Evolutionary conservation across 306 rosid species (phyloP).

Genomic region (Prunus fruticosa): DNA sequence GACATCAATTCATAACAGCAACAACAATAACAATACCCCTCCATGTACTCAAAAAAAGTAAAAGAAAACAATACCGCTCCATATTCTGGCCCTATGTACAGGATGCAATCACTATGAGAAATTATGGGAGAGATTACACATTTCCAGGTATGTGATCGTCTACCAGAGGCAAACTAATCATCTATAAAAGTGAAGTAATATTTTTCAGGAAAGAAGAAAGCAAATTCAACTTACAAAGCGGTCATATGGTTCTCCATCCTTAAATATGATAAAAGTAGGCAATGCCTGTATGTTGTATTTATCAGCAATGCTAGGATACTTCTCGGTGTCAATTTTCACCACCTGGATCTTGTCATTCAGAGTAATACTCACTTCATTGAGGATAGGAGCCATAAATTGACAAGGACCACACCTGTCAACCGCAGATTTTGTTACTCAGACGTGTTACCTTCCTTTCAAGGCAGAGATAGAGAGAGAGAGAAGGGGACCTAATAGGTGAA

Average conservation of each 20-base stretch:
- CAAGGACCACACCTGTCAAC: constrained; percentile 96
- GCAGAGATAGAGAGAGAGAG: neutral
- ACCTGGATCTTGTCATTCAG: constrained; percentile 66
- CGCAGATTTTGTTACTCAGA: constrained; percentile 22
- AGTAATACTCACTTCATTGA: constrained; percentile 63
- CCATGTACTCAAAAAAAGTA: too few species aligned
- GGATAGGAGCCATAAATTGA: constrained; percentile 89
- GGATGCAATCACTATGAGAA: neutral
- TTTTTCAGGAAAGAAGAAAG: neutral
- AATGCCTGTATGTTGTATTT: constrained; percentile 77
- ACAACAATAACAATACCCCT: neutral
- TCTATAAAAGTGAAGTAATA: constrained; percentile 1
- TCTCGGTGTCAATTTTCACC: constrained; percentile 92
- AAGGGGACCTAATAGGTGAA: neutral
- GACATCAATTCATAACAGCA: neutral
- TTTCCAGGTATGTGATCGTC: neutral
- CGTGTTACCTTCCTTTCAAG: neutral
- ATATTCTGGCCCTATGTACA: neutral
- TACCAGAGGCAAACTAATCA: neutral
- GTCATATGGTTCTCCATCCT: constrained; percentile 74
- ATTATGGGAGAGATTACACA: neutral
- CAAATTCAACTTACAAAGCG: constrained; percentile 70
- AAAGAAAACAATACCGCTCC: neutral
- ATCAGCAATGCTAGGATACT: constrained; percentile 78
- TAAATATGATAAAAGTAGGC: constrained; percentile 88